Base-by-base conservation (phyloP, 176 grass and related monocot genomes). In the Oryza brachyantha region DNA sequence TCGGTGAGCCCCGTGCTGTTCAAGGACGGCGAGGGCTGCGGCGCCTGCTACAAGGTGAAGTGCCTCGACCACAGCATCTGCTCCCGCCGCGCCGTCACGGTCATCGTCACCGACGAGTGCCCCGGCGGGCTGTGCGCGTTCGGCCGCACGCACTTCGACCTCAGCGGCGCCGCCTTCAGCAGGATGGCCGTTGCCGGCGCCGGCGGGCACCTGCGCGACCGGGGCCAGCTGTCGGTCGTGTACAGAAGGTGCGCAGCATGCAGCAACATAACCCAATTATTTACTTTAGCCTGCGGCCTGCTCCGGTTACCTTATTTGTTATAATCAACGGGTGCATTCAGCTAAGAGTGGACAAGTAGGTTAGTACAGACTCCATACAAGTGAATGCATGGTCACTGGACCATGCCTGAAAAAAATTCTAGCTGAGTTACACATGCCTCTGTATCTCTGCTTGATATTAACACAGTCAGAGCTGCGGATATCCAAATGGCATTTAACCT, bases 31-130 rank as follows among this genome's bases (percentile, higher is more conserved):
- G 92, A 99, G 74, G 96, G 96, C 41, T 99, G 92, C 84, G 92
- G 96, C 82, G 96, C 92, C 42, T 99, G 96, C 86, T 99, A 95
- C 88, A 99, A 99, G 86, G 96, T 99, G 4, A 81, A 79, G 83
- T 99, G 96, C 88, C 74, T 99, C 34, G 96, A 99, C 86, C 78
- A 19, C 11, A 32, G 62, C 66, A 75, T 99, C 73, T 99, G 96
- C 83, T 99, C 96, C 12, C 90, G 96, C 79, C 88, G 96, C 27
- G 92, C 96, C 37, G 92, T 89, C 74, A 99, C 96, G 3, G 77
- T 99, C 27, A 93, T 99, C 80, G 90, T 99, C 81, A 99, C 96
- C 13, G 92, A 99, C 81, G 88, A 93, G 83, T 99, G 96, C 80
- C 96, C 96, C 45, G 96, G 92, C 8, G 94, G 94, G 0, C 87